Conservation (phyloP, 148 eudicot genomes). For the Gaultheria prostrata region DNA sequence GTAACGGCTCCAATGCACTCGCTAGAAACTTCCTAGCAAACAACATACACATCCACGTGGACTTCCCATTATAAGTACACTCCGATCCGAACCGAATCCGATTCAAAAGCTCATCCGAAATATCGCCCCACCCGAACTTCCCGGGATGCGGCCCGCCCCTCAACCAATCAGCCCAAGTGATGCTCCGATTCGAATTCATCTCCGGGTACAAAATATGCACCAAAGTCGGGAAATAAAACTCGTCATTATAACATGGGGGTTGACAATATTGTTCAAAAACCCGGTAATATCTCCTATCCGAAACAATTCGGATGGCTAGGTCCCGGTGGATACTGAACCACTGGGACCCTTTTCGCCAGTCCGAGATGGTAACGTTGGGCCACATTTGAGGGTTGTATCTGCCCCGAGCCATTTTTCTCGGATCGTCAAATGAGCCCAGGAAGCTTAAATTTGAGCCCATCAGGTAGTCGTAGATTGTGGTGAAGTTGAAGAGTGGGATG, state of each 20-base stretch:
- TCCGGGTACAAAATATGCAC: constrained; percentile 37
- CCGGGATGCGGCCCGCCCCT: constrained; percentile 55
- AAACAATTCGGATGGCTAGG: constrained; percentile 36
- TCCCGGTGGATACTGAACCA: constrained; percentile 61
- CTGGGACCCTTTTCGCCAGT: constrained; percentile 79
- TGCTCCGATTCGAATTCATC: constrained; percentile 30
- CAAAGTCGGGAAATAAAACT: constrained; percentile 67
- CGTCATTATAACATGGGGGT: constrained; percentile 55
- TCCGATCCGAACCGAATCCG: constrained; percentile 32
- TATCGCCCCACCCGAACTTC: constrained; percentile 33
- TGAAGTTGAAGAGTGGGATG: constrained; percentile 73
- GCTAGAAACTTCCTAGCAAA: constrained; percentile 70
- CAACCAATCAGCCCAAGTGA: constrained; percentile 71
- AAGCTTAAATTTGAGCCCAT: constrained; percentile 42
- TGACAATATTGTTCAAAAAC: constrained; percentile 44
- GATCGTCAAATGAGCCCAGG: constrained; percentile 49
- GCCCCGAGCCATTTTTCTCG: constrained; percentile 44
- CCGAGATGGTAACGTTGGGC: constrained; percentile 39
- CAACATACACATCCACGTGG: constrained; percentile 42
- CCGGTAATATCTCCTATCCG: constrained; percentile 46
- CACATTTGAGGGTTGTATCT: constrained; percentile 58
- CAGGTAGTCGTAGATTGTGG: constrained; percentile 49
- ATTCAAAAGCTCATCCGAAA: constrained; percentile 46
- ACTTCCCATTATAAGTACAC: constrained; percentile 49
- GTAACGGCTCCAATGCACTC: constrained; percentile 39